These are phyloP conservation scores for Paspalum notatum DNA, from an alignment of 176 grass and related monocot genomes.

Conservation along the genomic window DNA sequence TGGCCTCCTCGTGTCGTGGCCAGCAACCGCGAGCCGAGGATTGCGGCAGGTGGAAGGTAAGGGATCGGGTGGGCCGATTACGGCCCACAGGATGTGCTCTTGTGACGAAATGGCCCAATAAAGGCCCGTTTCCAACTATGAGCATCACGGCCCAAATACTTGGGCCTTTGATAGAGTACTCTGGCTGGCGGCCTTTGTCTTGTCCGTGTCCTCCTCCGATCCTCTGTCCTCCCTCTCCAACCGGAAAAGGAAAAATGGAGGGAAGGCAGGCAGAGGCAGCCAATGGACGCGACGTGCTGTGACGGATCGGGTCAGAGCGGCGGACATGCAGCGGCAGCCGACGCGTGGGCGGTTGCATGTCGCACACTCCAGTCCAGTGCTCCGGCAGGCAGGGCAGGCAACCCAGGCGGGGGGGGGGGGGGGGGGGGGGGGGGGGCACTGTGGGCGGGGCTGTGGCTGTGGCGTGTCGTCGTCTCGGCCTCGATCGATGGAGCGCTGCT, in stretches of 20 bases:
- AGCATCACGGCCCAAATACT: background rate
- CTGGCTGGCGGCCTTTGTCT: too few relatives aligned
- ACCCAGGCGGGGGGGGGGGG: too few relatives aligned
- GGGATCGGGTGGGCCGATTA: background rate
- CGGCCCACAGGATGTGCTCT: background rate
- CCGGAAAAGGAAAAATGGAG: background rate
- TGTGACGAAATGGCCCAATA: background rate
- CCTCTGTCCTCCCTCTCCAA: too few relatives aligned
- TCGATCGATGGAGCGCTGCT: too few relatives aligned
- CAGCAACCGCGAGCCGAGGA: background rate
- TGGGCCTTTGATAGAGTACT: background rate
- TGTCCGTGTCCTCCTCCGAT: too few relatives aligned
- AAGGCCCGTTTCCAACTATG: background rate
- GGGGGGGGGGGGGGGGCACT: conserved; percentile 6
- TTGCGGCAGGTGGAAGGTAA: conserved; percentile 10
- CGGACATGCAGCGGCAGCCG: background rate
- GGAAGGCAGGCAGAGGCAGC: too few relatives aligned
- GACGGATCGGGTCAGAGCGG: conserved; percentile 23
- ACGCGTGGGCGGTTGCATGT: conserved; percentile 46
- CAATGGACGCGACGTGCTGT: background rate
- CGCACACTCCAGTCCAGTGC: conserved; percentile 4
- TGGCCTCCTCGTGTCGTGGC: background rate
- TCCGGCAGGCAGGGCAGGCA: background rate
- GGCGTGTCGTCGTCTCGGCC: background rate
- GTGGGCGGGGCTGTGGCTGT: too few relatives aligned